Percentiles rank a stretch among this genome's conserved stretches.
Evolutionary conservation across 1,139 yeast genomes (phyloP).

Genomic region (Lodderomyces elongisporus): DNA sequence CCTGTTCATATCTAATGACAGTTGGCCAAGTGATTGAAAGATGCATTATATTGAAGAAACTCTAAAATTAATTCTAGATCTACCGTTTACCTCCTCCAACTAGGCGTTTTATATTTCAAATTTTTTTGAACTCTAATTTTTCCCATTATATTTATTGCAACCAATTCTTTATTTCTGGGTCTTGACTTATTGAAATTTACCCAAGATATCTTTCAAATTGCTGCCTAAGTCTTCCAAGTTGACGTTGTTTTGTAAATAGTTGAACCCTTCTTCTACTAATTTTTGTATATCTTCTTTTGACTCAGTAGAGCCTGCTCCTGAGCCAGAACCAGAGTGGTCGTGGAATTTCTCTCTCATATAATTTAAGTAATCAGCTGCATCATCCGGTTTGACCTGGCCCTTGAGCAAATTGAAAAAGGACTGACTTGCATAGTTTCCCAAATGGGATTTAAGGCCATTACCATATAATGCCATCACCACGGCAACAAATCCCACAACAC

Average conservation of each 20-base stretch:
- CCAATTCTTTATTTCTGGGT: too few species aligned
- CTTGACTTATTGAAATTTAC: conserved; percentile 1
- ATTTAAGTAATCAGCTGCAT: conserved; percentile 1
- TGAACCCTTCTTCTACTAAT: conserved; percentile 1
- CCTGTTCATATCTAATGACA: too few species aligned
- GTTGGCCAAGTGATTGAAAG: too few species aligned
- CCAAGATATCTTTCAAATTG: conserved; percentile 1
- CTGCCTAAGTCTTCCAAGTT: conserved; percentile 1
- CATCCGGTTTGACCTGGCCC: not conserved
- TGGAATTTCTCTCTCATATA: not conserved
- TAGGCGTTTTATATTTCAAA: too few species aligned
- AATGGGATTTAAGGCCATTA: conserved; percentile 15
- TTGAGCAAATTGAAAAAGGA: too few species aligned
- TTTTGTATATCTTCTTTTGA: not conserved
- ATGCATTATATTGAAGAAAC: too few species aligned
- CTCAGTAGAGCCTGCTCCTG: not conserved
- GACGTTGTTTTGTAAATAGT: conserved; percentile 1
- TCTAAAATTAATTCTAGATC: too few species aligned
- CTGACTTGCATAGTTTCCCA: not conserved
- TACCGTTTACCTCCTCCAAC: too few species aligned
- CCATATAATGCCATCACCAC: conserved; percentile 15
- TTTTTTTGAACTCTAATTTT: too few species aligned
- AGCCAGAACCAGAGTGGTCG: too few species aligned
- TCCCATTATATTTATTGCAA: too few species aligned
- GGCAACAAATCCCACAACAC: conserved; percentile 10